phyloP scores from a whole-genome alignment of 106 monocot species.

The Dioscorea dumetorum region DNA sequence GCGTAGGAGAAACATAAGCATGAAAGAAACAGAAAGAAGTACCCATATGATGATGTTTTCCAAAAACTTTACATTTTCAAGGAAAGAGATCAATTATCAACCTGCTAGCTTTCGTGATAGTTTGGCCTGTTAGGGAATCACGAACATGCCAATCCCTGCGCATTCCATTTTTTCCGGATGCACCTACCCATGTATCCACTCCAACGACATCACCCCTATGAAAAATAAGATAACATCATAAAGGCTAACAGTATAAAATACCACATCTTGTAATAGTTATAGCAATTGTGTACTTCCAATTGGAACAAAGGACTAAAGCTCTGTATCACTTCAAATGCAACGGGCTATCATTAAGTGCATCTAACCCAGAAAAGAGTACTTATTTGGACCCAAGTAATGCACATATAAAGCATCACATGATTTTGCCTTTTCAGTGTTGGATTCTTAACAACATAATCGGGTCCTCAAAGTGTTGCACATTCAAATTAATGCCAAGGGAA shows the following conservation, averaged over 20 bases:
- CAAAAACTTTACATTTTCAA: background rate
- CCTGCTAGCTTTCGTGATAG: slow-evolving; percentile 77
- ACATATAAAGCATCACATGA: too few relatives aligned
- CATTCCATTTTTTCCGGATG: slow-evolving; percentile 89
- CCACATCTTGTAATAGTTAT: background rate
- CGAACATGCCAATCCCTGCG: slow-evolving; percentile 88
- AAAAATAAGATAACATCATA: background rate
- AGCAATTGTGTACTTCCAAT: background rate
- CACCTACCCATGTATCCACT: slow-evolving; percentile 76
- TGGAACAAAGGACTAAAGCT: too few relatives aligned
- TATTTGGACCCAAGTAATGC: too few relatives aligned
- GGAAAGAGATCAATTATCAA: slow-evolving; percentile 5
- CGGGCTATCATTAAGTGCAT: too few relatives aligned
- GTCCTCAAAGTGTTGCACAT: too few relatives aligned
- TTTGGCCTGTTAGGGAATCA: slow-evolving; percentile 61
- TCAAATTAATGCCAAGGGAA: background rate
- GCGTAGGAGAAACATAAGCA: background rate
- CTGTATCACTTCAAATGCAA: too few relatives aligned
- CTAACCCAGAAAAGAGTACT: too few relatives aligned
- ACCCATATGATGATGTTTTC: too few relatives aligned
- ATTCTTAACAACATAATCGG: background rate
- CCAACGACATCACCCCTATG: slow-evolving; percentile 76
- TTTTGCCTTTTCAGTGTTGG: background rate
- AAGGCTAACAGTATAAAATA: too few relatives aligned
- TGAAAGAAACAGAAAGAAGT: background rate